Percentiles rank a stretch among this genome's conserved stretches.
phyloP scores from a whole-genome alignment of 2,329 filamentous ascomycete genomes.

The Capronia coronata region DNA sequence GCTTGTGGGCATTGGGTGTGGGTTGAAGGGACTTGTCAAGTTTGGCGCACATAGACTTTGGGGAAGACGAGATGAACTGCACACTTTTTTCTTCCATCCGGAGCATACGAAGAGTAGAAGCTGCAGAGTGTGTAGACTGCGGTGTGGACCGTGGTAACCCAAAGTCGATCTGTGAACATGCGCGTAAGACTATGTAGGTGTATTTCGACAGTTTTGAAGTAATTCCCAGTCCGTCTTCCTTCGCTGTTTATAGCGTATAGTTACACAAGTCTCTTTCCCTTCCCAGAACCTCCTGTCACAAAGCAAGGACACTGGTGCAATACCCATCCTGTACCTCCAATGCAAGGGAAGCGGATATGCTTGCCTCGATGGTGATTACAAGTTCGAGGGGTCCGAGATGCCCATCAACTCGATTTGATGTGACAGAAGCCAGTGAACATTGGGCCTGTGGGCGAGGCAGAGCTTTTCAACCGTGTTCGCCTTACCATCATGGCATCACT shows the following conservation, averaged over 20 bases:
- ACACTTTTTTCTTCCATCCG: background rate
- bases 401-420: too few species aligned
- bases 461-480: too few species aligned
- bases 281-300: too few species aligned
- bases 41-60: background rate
- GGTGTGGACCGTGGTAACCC: too few species aligned
- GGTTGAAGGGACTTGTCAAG: background rate
- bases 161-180: background rate
- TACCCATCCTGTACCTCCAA: too few species aligned
- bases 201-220: constrained; percentile 1
- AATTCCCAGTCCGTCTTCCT: constrained; percentile 1
- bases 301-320: background rate
- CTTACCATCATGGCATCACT: too few species aligned
- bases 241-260: constrained; percentile 2
- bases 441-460: too few species aligned
- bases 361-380: too few species aligned
- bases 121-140: background rate
- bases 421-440: too few species aligned
- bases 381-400: too few species aligned
- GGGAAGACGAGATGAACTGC: background rate
- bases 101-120: background rate
- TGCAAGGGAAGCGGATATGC: too few species aligned
- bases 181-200: background rate
- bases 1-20: too few species aligned
- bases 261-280: constrained; percentile 3